Base-by-base conservation (phyloP, 768 basidiomycete species). In the Dentipellis sp. region DNA sequence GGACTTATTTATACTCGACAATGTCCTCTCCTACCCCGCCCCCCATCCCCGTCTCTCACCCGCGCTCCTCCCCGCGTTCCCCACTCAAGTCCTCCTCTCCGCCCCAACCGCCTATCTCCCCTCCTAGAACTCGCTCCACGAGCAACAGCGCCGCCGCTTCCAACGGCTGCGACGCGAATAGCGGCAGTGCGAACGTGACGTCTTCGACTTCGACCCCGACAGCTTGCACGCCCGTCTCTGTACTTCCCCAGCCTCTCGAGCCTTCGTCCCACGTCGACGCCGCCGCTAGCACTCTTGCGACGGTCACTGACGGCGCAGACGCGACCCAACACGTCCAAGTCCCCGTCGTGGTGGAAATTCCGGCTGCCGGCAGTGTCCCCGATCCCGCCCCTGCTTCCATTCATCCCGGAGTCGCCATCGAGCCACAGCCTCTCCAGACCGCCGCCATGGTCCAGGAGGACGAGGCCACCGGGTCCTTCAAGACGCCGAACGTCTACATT, bases 401-500 rank as follows among this genome's bases (percentile, higher is more conserved):
- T 50, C 57, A 29, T 29, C 3, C 3, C 42, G 47, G 22, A 11
- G 59, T 49, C 37, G 50, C 53, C 48, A 51, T 53, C 50, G 60
- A 61, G 12, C 52, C 54, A 14, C 50, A 59, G 16, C 48, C 39
- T 5, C 23, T 47, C 22, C 45, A 29, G 39, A 21, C 23, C 16
- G 34, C 58, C 17, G 38, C 49, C 19, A 29, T 29, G 2, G 50
- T 53, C 50, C 59, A 59, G 40, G 49, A 42, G 19, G 60, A 59
- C 39, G 50, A 49, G 34, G 22, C 23, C 38, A 55, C 58, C 19
- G 39, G 16, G 14, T n/a, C 45, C 22, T 35, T 11, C 14, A 64
- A 62, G 21, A 82, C 86, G 1, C 87, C 90, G 0, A 92, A 92
- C 62, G 86, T 92, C 0, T 92, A 92, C 66, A 91, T 92, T 71